These are phyloP conservation scores for Globisporangium viniferum DNA, from an alignment of 352 stramenopile genomes.

Conservation along the genomic window DNA sequence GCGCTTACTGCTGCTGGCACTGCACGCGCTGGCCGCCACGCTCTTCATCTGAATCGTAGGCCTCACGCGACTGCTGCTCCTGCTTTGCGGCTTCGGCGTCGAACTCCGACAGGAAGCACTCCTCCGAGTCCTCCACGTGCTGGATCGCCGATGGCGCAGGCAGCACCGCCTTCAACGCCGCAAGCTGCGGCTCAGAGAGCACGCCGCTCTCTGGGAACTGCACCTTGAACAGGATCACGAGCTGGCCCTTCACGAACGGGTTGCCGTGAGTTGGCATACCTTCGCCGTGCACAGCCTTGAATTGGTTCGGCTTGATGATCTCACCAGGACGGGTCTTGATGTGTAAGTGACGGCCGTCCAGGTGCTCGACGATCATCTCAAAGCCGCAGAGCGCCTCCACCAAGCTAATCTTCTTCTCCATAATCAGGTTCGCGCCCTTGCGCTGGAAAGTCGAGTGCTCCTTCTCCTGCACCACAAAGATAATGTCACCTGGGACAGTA, in stretches of 20 bases:
- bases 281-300: slow-evolving; percentile 94
- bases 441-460: slow-evolving; percentile 95
- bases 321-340: slow-evolving; percentile 92
- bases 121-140: slow-evolving; percentile 53
- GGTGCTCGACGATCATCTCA: slow-evolving; percentile 90
- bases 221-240: slow-evolving; percentile 98
- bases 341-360: slow-evolving; percentile 90
- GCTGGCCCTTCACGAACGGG: slow-evolving; percentile 97
- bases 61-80: slow-evolving; percentile 64
- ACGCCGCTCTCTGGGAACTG: slow-evolving; percentile 92
- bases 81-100: slow-evolving; percentile 88
- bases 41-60: slow-evolving; percentile 93
- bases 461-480: slow-evolving; percentile 98
- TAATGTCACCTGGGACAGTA: slow-evolving; percentile 90
- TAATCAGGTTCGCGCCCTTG: slow-evolving; percentile 96
- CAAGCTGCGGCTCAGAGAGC: slow-evolving; percentile 84
- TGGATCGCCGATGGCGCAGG: slow-evolving; percentile 48
- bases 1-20: slow-evolving; percentile 87
- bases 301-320: slow-evolving; percentile 91
- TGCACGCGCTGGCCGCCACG: slow-evolving; percentile 87
- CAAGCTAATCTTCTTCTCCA: slow-evolving; percentile 94
- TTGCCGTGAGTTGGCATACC: slow-evolving; percentile 98
- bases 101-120: slow-evolving; percentile 91
- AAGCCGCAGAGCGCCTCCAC: slow-evolving; percentile 92
- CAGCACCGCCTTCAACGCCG: slow-evolving; percentile 62